Base-by-base conservation (phyloP, 1,284 basidiomycete genomes). In the Wolfiporia cocos region DNA sequence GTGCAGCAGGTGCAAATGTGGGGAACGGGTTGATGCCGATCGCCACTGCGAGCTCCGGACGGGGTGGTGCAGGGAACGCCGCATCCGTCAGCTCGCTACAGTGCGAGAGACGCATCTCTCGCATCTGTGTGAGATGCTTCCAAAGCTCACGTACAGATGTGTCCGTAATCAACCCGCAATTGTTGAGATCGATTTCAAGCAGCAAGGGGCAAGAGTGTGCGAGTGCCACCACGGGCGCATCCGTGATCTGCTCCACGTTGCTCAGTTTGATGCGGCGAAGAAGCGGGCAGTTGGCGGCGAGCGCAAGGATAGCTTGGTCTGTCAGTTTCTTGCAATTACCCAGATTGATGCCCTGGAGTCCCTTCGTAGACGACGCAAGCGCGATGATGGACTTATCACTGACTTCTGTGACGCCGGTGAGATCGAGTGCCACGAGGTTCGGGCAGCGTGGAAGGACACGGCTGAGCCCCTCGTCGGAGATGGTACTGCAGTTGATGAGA, bases 281-380 rank as follows among this genome's bases (percentile, higher is more conserved):
- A 32, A 85, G 68, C 11, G 79, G 79, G 59, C 89, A 92, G 41
- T 79, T 71, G 29, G 65, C 57, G 1, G 93, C 94, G 19, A 99
- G 72, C 1, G 84, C 81, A 39, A 81, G 63, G 23, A 99, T 67
- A 4, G 89, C 91, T 19, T 71, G 63, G 55, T 95, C 88, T 9
- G 90, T 86, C 30, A 99, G 76, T 45, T 74, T 73, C 52, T 76
- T 82, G 69, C 96, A 99, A 5, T 85, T 86, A 19, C 81, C 80
- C 33, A 99, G 69, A 61, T 98, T 99, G 61, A 98, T 82, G 29
- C 95, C 96, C 60, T 98, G 96, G 12, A 98, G 65, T 45, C 82
- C 81, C 48, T 70, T 77, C 39, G 90, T 89, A 23, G 77, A 74
- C 40, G 66, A 59, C 14, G 90, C 90, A 19, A 95, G 73, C 22